These are phyloP conservation scores for Narthecium ossifragum DNA, from an alignment of 106 monocot genomes.

Conservation along the genomic window DNA sequence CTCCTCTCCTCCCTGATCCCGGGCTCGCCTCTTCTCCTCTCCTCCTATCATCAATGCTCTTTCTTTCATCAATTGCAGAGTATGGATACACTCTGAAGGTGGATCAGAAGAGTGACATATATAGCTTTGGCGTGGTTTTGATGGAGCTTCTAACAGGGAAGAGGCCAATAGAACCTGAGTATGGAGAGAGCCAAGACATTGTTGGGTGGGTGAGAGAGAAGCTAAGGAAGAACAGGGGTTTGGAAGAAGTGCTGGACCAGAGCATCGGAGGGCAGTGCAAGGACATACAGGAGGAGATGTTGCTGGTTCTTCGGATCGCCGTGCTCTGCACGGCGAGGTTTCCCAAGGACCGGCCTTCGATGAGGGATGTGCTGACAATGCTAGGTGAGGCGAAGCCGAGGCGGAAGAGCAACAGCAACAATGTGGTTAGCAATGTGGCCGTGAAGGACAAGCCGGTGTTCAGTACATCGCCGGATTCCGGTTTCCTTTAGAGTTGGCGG, in stretches of 20 bases:
- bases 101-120: slow-evolving; percentile 86
- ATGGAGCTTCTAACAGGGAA: slow-evolving; percentile 70
- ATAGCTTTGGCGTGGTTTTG: slow-evolving; percentile 86
- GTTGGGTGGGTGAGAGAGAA: slow-evolving; percentile 67
- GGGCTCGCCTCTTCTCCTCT: too few relatives aligned
- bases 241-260: slow-evolving; percentile 34
- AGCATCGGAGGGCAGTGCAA: slow-evolving; percentile 9
- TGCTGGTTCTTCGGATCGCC: slow-evolving; percentile 58
- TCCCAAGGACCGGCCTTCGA: slow-evolving; percentile 62
- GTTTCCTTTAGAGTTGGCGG: too few relatives aligned
- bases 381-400: slow-evolving; percentile 43
- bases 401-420: too few relatives aligned
- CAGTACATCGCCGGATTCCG: too few relatives aligned
- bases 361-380: slow-evolving; percentile 84
- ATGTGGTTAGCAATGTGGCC: too few relatives aligned
- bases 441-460: too few relatives aligned
- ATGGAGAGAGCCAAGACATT: slow-evolving; percentile 72
- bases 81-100: slow-evolving; percentile 83
- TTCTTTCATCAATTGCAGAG: too few relatives aligned
- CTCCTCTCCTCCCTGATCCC: too few relatives aligned
- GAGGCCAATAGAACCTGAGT: slow-evolving; percentile 62
- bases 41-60: too few relatives aligned
- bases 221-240: slow-evolving; percentile 12
- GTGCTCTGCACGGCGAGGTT: slow-evolving; percentile 63
- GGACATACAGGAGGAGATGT: slow-evolving; percentile 73